Evolutionary conservation across 345 rosid genomes (phyloP).

Genomic region (Citrus inodora): DNA sequence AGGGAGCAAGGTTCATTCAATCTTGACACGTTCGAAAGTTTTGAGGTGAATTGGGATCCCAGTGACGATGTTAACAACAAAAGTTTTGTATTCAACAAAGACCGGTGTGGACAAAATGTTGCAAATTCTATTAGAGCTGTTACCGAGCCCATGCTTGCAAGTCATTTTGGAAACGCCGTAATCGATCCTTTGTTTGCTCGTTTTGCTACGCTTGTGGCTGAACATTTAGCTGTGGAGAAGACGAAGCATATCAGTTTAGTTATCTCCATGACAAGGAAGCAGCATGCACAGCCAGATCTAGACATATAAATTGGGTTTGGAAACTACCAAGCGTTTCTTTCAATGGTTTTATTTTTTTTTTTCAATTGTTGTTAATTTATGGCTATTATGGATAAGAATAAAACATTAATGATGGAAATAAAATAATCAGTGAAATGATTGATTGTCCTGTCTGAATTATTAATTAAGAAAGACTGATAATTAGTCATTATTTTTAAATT

Average conservation of each 20-base stretch:
- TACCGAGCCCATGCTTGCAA: constrained; percentile 9
- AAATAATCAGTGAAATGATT: too few species aligned
- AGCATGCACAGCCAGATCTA: not conserved
- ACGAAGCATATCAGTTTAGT: not conserved
- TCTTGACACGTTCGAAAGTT: not conserved
- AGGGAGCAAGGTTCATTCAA: not conserved
- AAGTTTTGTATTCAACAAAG: not conserved
- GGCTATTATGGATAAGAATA: too few species aligned
- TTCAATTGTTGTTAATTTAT: too few species aligned
- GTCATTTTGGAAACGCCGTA: constrained; percentile 15
- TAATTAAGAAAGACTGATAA: too few species aligned
- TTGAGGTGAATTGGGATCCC: not conserved
- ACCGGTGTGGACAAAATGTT: not conserved
- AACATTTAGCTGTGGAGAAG: constrained; percentile 11
- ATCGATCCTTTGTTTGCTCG: constrained; percentile 18
- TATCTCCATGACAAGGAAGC: constrained; percentile 11
- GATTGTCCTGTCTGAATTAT: too few species aligned
- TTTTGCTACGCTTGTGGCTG: not conserved
- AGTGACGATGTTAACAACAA: not conserved
- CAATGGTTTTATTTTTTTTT: too few species aligned
- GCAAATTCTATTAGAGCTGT: constrained; percentile 13
- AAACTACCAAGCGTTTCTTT: too few species aligned
- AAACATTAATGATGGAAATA: too few species aligned
- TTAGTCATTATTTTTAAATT: too few species aligned
- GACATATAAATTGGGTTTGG: too few species aligned